Percentiles rank a stretch among this genome's conserved stretches.
These are phyloP conservation scores for Uncinocarpus reesii DNA, from an alignment of 2,329 filamentous ascomycete genomes.

Conservation along the genomic window DNA sequence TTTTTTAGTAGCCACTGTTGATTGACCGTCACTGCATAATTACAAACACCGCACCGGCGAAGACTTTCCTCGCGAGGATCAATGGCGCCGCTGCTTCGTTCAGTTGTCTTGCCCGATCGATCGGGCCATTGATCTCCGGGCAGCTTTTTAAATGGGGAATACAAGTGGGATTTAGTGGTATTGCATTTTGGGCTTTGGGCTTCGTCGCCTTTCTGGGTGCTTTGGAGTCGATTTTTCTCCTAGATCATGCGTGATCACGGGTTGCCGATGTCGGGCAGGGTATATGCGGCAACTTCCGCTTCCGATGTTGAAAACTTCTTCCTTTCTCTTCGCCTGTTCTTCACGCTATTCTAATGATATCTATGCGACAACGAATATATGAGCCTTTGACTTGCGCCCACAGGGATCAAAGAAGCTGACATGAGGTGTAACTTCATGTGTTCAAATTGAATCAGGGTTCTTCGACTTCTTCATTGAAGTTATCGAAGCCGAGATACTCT, in stretches of 20 bases:
- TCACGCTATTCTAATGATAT: no score
- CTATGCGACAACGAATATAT: no score
- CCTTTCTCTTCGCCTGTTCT: no score
- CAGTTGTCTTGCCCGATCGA: constrained; percentile 74
- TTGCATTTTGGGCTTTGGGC: constrained; percentile 8
- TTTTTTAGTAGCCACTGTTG: no score
- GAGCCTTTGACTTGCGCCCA: no score
- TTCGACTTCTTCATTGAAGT: constrained; percentile 12
- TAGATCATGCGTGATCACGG: not conserved
- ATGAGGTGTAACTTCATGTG: no score
- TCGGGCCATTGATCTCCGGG: constrained; percentile 80
- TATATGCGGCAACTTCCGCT: not conserved
- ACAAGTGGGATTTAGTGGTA: not conserved
- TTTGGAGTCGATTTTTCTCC: not conserved
- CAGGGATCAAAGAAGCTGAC: no score
- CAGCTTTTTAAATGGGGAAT: constrained; percentile 18
- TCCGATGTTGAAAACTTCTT: no score
- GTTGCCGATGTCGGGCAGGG: not conserved
- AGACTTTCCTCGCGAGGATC: constrained; percentile 74
- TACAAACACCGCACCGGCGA: constrained; percentile 73
- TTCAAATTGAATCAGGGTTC: not conserved
- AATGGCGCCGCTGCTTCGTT: constrained; percentile 87
- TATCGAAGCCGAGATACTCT: constrained; percentile 13
- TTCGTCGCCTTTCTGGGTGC: not conserved
- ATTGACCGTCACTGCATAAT: constrained; percentile 30